Evolutionary conservation across 2,329 filamentous ascomycete species (phyloP).

Genomic region (Ceratocystis harringtonii): DNA sequence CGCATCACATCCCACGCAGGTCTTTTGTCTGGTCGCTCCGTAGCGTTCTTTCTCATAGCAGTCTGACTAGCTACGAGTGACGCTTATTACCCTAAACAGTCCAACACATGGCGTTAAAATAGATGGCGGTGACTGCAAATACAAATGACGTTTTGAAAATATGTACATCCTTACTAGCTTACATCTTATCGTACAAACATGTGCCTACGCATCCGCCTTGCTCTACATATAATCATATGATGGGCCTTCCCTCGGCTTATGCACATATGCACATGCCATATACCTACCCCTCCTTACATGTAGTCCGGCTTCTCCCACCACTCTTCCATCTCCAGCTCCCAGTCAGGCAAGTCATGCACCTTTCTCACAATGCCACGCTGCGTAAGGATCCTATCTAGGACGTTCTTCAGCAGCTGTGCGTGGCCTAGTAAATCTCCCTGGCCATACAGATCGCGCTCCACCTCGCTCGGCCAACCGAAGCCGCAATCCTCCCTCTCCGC

Average conservation of each 20-base stretch:
- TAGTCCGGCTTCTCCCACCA: conserved; percentile 5
- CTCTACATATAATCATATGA: no score
- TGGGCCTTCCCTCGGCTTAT: no score
- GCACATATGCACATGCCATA: no score
- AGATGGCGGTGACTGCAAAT: no score
- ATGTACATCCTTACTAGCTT: background rate
- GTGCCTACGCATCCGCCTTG: background rate
- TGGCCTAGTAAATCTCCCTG: conserved; percentile 15
- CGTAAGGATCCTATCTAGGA: conserved; percentile 5
- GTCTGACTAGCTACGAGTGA: no score
- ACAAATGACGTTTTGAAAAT: no score
- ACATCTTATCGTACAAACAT: background rate
- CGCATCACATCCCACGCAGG: background rate
- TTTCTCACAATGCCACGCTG: conserved; percentile 2
- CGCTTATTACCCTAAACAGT: no score
- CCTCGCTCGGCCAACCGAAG: conserved; percentile 28
- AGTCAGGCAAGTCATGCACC: background rate
- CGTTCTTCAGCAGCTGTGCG: conserved; percentile 8
- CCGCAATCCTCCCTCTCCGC: conserved; percentile 21
- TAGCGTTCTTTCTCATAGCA: background rate
- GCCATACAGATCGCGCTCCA: conserved; percentile 25
- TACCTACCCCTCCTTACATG: background rate
- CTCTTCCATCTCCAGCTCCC: conserved; percentile 6
- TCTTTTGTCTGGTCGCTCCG: background rate
- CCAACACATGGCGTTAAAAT: no score